Percentiles rank a stretch among this genome's conserved stretches.
phyloP scores from a whole-genome alignment of 1,284 basidiomycete species.

The Microbotryomycetes sp. region DNA sequence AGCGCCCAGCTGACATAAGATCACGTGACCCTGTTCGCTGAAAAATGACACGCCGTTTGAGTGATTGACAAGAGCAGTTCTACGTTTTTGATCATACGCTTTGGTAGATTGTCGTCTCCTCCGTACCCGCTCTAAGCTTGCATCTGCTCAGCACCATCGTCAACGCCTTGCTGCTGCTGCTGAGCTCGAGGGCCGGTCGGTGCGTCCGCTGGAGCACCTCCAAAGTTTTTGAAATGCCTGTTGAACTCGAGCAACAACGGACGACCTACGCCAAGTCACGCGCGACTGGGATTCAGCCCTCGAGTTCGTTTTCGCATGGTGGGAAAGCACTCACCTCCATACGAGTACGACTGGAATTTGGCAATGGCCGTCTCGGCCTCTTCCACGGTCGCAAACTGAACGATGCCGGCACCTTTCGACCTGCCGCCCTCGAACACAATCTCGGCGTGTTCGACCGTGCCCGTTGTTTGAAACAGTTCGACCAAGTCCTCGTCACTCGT shows the following conservation, averaged over 20 bases:
- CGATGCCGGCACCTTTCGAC: constrained; percentile 88
- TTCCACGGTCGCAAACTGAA: constrained; percentile 78
- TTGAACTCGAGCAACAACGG: constrained; percentile 24
- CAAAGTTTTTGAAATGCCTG: constrained; percentile 21
- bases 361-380: constrained; percentile 93
- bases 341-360: constrained; percentile 47
- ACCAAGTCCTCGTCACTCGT: constrained; percentile 98
- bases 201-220: neutral
- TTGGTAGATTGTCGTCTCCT: no score
- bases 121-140: no score
- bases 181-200: neutral
- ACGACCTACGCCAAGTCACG: neutral
- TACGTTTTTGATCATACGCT: no score
- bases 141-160: neutral
- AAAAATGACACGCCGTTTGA: no score
- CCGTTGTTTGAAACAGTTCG: constrained; percentile 95
- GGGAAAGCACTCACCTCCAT: constrained; percentile 26
- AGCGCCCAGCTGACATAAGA: no score
- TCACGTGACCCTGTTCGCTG: no score
- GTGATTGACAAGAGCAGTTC: no score
- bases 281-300: no score
- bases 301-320: neutral
- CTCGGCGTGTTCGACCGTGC: constrained; percentile 86
- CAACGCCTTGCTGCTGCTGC: neutral
- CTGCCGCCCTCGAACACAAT: constrained; percentile 72